A percentile compares a stretch with the other conserved stretches of the same genome.
Evolutionary conservation across 345 rosid genomes (phyloP).

Genomic region (Excoecaria cochinchinensis): DNA sequence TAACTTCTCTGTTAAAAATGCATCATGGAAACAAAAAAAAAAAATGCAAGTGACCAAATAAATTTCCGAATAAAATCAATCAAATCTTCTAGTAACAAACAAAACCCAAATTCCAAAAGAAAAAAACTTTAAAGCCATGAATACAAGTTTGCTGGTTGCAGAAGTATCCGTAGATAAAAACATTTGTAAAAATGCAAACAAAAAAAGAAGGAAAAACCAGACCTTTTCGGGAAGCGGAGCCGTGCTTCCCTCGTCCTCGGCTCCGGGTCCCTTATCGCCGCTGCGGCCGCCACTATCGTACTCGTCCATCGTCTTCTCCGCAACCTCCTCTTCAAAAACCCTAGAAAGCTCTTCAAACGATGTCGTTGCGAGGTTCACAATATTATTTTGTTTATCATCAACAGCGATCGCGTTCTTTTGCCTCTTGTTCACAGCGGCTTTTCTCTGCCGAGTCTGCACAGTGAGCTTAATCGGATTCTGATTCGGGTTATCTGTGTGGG

Average conservation of each 20-base stretch:
- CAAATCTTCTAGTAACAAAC: background rate
- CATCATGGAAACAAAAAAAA: too few species aligned
- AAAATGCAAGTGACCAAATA: background rate
- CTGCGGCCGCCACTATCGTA: slow-evolving; percentile 71
- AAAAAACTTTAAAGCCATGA: background rate
- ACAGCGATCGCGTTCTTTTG: slow-evolving; percentile 24
- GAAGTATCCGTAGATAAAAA: background rate
- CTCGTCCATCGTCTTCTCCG: slow-evolving; percentile 57
- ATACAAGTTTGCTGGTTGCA: background rate
- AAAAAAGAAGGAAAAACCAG: background rate
- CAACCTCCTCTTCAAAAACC: slow-evolving; percentile 35
- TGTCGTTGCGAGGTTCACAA: slow-evolving; percentile 22
- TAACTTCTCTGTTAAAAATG: background rate
- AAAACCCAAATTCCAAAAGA: background rate
- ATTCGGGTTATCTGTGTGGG: slow-evolving; percentile 29
- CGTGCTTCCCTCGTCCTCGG: slow-evolving; percentile 83
- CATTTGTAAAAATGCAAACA: background rate
- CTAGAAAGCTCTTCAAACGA: slow-evolving; percentile 26
- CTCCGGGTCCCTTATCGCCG: slow-evolving; percentile 52
- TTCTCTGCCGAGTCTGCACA: slow-evolving; percentile 26
- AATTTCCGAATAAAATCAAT: background rate
- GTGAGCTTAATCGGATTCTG: slow-evolving; percentile 27
- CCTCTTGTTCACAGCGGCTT: slow-evolving; percentile 14
- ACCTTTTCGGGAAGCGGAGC: slow-evolving; percentile 95
- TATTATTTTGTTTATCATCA: slow-evolving; percentile 13